A percentile compares a stretch with the other conserved stretches of the same genome.
These are phyloP conservation scores for Exophiala aquamarina DNA, from an alignment of 2,329 filamentous ascomycete genomes.

Conservation along the genomic window DNA sequence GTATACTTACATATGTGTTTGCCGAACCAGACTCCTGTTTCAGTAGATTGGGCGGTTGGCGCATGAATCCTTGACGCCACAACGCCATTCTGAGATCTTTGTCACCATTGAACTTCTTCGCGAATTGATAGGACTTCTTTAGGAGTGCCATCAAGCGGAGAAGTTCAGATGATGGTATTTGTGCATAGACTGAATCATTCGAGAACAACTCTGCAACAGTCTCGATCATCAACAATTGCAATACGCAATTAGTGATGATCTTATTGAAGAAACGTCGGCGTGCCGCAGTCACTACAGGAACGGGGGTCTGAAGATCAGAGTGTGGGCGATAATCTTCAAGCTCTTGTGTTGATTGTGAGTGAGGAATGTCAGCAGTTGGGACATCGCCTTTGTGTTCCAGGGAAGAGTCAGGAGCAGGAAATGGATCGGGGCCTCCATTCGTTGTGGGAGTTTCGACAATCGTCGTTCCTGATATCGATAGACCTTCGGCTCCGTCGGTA, in stretches of 20 bases:
- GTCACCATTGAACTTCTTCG: conserved; percentile 95
- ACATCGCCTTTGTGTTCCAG: conserved; percentile 24
- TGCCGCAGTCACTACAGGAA: conserved; percentile 87
- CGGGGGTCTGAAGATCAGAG: conserved; percentile 76
- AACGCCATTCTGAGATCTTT: conserved; percentile 91
- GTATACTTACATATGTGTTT: conserved; percentile 90
- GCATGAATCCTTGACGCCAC: conserved; percentile 99
- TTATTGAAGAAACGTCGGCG: conserved; percentile 96
- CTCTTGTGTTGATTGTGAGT: conserved; percentile 33
- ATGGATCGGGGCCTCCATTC: conserved; percentile 20
- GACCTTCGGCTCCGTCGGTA: conserved; percentile 23
- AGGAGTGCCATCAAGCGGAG: conserved; percentile 89
- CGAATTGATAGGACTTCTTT: conserved; percentile 95
- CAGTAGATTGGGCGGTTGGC: conserved; percentile 93
- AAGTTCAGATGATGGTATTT: conserved; percentile 88
- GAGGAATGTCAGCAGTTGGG: conserved; percentile 28
- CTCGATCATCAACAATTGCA: conserved; percentile 98
- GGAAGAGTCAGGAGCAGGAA: conserved; percentile 10
- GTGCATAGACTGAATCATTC: conserved; percentile 89
- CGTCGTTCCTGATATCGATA: conserved; percentile 29
- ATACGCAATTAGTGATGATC: conserved; percentile 96
- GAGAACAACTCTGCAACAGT: conserved; percentile 98
- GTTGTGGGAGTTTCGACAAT: conserved; percentile 34
- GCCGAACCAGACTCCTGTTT: conserved; percentile 95
- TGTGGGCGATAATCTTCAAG: conserved; percentile 88